Percentiles rank a stretch among this genome's conserved stretches.
Evolutionary conservation across 2,329 filamentous ascomycete genomes (phyloP).

Genomic region (Xylogone sp.): DNA sequence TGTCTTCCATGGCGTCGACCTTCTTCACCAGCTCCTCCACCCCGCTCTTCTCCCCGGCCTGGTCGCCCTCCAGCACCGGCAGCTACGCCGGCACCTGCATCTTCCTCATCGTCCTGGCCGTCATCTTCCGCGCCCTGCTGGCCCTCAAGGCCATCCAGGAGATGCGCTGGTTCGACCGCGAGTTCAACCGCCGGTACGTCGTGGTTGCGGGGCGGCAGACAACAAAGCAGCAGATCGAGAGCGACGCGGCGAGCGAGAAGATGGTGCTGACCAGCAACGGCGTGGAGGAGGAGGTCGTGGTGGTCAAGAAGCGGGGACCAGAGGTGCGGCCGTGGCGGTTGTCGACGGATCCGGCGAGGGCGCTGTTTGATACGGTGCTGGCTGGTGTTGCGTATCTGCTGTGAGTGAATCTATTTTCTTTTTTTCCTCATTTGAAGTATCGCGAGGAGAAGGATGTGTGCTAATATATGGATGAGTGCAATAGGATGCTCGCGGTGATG

Average conservation of each 20-base stretch:
- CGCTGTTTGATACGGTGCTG: conserved; percentile 65
- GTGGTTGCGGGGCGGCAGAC: conserved; percentile 59
- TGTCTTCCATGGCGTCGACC: conserved; percentile 46
- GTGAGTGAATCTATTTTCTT: conserved; percentile 50
- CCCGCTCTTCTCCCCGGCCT: conserved; percentile 62
- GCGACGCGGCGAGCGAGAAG: conserved; percentile 53
- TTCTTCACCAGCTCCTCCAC: conserved; percentile 65
- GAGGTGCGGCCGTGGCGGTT: conserved; percentile 71
- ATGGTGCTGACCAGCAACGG: conserved; percentile 72
- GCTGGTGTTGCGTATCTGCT: conserved; percentile 80
- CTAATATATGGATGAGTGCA: conserved; percentile 14
- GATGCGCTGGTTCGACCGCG: conserved; percentile 63
- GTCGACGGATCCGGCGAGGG: conserved; percentile 72
- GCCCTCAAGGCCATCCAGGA: conserved; percentile 66
- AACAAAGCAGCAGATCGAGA: conserved; percentile 24
- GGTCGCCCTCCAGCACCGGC: conserved; percentile 69
- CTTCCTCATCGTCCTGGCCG: conserved; percentile 76
- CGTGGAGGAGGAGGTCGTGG: conserved; percentile 73
- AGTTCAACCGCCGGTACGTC: conserved; percentile 73
- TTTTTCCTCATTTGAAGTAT: neutral
- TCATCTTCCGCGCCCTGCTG: conserved; percentile 65
- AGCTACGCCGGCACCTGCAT: conserved; percentile 87
- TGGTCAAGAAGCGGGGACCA: conserved; percentile 57
- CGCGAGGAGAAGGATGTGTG: neutral
- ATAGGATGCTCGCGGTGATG: conserved; percentile 89